Percentiles rank a stretch among this genome's conserved stretches.
phyloP scores from a whole-genome alignment of 2,329 filamentous ascomycete species.

The Thermoascus crustaceus region DNA sequence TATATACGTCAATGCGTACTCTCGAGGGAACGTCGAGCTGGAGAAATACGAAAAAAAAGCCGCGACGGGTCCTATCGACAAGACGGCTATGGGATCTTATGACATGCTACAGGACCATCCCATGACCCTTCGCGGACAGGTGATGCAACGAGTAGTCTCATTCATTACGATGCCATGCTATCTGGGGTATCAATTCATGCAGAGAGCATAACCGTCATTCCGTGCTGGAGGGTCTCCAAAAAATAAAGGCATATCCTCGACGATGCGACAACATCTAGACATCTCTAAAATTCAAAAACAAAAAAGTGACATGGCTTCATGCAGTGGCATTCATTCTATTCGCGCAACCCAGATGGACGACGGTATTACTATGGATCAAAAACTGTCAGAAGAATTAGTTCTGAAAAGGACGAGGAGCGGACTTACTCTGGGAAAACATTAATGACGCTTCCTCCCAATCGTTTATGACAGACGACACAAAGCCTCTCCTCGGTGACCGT shows the following conservation, averaged over 20 bases:
- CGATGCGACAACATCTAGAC: not conserved
- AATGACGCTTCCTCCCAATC: constrained; percentile 83
- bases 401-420: not conserved
- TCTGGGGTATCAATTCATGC: constrained; percentile 6
- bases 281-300: constrained; percentile 12
- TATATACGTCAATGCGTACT: too few species aligned
- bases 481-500: constrained; percentile 80
- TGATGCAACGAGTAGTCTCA: too few species aligned
- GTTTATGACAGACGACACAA: constrained; percentile 87
- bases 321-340: constrained; percentile 31
- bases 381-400: too few species aligned
- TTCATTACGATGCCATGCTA: constrained; percentile 1
- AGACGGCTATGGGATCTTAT: too few species aligned
- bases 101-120: too few species aligned
- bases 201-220: constrained; percentile 1
- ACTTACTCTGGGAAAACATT: constrained; percentile 77
- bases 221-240: not conserved
- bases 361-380: constrained; percentile 37
- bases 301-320: constrained; percentile 12
- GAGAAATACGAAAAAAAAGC: too few species aligned
- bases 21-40: too few species aligned
- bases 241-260: not conserved
- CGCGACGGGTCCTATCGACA: too few species aligned
- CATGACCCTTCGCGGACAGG: too few species aligned
- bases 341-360: constrained; percentile 76